phyloP scores from a whole-genome alignment of 257 asterid species.

The Plectranthus barbatus region DNA sequence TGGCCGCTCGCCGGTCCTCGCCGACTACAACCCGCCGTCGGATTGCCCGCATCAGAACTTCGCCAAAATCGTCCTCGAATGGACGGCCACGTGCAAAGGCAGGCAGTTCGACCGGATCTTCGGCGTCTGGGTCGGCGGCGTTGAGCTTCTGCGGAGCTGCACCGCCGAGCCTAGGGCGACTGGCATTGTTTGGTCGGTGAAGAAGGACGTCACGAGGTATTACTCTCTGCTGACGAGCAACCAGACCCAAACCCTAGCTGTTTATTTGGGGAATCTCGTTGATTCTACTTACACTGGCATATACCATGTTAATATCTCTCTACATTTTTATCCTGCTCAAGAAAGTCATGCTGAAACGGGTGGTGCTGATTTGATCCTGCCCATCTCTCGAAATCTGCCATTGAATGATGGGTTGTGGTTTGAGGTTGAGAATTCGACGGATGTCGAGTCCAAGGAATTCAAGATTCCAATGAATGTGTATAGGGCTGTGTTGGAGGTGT shows the following conservation, averaged over 20 bases:
- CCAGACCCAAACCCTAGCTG: slow-evolving; percentile 54
- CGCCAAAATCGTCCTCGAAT: slow-evolving; percentile 50
- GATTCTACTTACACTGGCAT: slow-evolving; percentile 66
- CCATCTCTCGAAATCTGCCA: slow-evolving; percentile 55
- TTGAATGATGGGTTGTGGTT: slow-evolving; percentile 78
- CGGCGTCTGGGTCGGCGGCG: slow-evolving; percentile 83
- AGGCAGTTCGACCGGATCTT: slow-evolving; percentile 72
- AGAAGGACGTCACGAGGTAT: slow-evolving; percentile 72
- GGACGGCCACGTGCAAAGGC: slow-evolving; percentile 63
- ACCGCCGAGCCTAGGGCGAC: slow-evolving; percentile 63
- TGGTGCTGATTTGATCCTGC: slow-evolving; percentile 57
- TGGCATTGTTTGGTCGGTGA: slow-evolving; percentile 66
- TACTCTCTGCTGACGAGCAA: slow-evolving; percentile 41
- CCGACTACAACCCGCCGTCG: slow-evolving; percentile 38
- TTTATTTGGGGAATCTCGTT: slow-evolving; percentile 53
- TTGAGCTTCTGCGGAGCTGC: slow-evolving; percentile 74
- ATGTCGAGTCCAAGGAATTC: slow-evolving; percentile 36
- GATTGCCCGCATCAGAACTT: slow-evolving; percentile 37
- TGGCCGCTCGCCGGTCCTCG: slow-evolving; percentile 46
- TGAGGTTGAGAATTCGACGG: slow-evolving; percentile 43
- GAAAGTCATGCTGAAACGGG: not conserved
- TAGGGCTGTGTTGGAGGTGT: slow-evolving; percentile 62
- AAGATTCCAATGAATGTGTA: slow-evolving; percentile 47
- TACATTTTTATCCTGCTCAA: slow-evolving; percentile 61
- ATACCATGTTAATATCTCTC: slow-evolving; percentile 49